Conservation (phyloP, 352 stramenopile genomes). For the Phytophthora cactorum region DNA sequence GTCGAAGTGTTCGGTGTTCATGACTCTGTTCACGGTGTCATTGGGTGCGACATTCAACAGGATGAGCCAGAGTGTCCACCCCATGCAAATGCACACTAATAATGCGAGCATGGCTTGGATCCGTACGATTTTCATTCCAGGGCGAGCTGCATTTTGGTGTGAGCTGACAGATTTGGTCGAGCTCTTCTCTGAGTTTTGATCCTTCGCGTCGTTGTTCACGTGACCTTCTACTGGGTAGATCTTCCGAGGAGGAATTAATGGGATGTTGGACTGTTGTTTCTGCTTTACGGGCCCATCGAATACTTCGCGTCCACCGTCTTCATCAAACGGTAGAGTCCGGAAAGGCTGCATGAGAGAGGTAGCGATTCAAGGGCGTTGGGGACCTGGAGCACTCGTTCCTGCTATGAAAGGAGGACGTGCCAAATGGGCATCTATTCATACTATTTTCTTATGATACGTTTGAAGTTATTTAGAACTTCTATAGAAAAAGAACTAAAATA, state of each 20-base stretch:
- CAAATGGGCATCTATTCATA: no score
- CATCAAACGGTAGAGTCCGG: neutral
- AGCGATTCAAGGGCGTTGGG: no score
- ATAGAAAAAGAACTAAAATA: no score
- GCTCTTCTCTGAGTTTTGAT: neutral
- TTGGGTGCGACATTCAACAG: constrained; percentile 31
- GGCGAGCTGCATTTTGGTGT: neutral
- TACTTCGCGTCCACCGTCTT: neutral
- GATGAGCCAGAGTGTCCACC: constrained; percentile 35
- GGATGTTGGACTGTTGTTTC: neutral
- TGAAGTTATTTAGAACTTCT: no score
- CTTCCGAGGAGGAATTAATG: neutral
- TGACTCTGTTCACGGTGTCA: constrained; percentile 36
- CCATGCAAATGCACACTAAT: constrained; percentile 11
- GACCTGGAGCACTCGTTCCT: no score
- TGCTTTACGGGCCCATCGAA: neutral
- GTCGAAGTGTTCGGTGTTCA: constrained; percentile 36
- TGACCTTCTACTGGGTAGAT: neutral
- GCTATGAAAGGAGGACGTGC: no score
- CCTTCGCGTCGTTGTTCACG: neutral
- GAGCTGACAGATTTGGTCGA: neutral
- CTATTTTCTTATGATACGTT: no score
- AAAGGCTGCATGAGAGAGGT: neutral
- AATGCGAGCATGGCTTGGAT: neutral
- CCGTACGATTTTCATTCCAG: neutral